Evolutionary conservation across 257 asterid genomes (phyloP).

Genomic region (Rauvolfia tetraphylla): DNA sequence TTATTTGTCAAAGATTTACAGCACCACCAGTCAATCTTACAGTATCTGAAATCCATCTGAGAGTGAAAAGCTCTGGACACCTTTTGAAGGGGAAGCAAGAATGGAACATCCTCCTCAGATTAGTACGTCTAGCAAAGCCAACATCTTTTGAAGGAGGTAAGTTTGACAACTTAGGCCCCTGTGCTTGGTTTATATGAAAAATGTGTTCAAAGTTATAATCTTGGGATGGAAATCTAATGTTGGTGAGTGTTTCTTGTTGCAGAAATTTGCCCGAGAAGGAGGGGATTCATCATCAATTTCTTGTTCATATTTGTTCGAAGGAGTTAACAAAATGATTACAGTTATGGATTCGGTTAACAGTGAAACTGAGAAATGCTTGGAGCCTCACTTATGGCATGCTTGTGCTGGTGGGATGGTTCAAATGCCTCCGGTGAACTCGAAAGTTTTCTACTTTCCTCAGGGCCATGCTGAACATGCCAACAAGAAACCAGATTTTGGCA

Average conservation of each 20-base stretch:
- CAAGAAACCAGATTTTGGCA: slow-evolving; percentile 41
- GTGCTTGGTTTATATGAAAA: neutral
- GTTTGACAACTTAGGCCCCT: neutral
- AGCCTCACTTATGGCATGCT: slow-evolving; percentile 83
- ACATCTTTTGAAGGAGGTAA: slow-evolving; percentile 14
- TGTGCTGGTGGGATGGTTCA: slow-evolving; percentile 91
- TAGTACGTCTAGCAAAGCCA: slow-evolving; percentile 5
- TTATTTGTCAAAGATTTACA: neutral
- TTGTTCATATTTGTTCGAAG: neutral
- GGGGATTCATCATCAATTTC: neutral
- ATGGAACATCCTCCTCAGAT: slow-evolving; percentile 6
- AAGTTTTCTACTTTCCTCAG: slow-evolving; percentile 70
- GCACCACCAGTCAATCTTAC: neutral
- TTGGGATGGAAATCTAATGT: slow-evolving; percentile 1
- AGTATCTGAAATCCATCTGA: neutral
- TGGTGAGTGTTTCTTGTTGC: slow-evolving; percentile 17
- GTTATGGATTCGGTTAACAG: slow-evolving; percentile 51
- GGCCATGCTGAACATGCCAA: slow-evolving; percentile 72
- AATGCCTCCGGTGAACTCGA: slow-evolving; percentile 48
- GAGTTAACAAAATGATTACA: slow-evolving; percentile 41
- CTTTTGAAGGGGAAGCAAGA: neutral
- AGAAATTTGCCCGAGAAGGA: slow-evolving; percentile 21
- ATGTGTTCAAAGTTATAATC: neutral
- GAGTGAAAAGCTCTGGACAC: slow-evolving; percentile 3
- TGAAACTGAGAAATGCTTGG: slow-evolving; percentile 51